Evolutionary conservation across 73 alveolate genomes (phyloP), one percentile per base, ranked within the genome.

Genomic region (Paramecium bursaria): DNA sequence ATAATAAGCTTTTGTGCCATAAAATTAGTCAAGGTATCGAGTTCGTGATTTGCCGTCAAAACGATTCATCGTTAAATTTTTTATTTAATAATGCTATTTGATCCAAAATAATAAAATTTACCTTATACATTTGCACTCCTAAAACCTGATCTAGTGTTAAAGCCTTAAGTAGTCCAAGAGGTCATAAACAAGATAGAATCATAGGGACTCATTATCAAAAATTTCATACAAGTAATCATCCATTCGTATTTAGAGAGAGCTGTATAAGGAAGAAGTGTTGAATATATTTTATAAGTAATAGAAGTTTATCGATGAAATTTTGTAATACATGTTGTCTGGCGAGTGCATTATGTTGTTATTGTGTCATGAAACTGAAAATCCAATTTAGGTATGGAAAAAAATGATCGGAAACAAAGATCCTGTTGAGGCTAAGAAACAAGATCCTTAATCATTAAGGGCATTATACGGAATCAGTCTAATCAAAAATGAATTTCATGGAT

Each of bases 371-470:
- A 60, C 92, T 87, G 90, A 96, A 88, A 86, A 95, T 79, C 98
- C 99, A 13, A 94, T 94, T 25, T 85, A 77, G 33, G 90, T 95
- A 67, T 95, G 98, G 98, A 94, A 92, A 87, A 89, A 92, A 79
- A 67, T 95, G 88, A 94, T 95, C 23, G 99, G 99, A 22, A 92
- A 95, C 39, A 87, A 86, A 48, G 98, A 94, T 67, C 99, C 99
- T 31, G 92, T 74, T 7, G 91, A 85, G 9, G 97, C 98, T 9
- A 95, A 90, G 74, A 75, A 75, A 29, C 50, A 55, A 33, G 94
- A 86, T 87, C 95, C 92, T 35, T 52, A 86, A 29, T 52, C 91
- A 10, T 85, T 95, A 46, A 92, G 99, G 85, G 99, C 96, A 7
- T 31, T 60, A 46, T 93, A 91, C 90, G 99, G 99, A 0, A 74